A percentile compares a stretch with the other conserved stretches of the same genome.
These are phyloP conservation scores for Sporobolomyces phaffii DNA, from an alignment of 768 basidiomycete species.

Conservation along the genomic window DNA sequence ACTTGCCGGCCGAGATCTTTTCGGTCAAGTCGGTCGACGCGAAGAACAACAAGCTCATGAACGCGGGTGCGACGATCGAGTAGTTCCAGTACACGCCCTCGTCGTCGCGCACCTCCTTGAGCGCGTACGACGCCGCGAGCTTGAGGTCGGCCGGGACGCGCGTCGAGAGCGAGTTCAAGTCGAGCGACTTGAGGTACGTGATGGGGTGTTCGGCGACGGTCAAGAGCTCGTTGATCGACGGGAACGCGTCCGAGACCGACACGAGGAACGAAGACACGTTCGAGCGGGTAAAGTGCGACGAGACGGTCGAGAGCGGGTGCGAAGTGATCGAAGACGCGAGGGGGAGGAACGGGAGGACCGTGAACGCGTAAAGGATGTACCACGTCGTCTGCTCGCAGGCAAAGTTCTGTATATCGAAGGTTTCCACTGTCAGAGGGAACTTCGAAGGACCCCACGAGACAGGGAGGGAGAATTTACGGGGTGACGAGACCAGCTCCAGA, in stretches of 20 bases:
- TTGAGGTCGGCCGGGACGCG: neutral
- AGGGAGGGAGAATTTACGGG: constrained; percentile 50
- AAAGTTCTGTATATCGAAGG: constrained; percentile 55
- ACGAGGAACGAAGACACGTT: neutral
- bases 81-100: constrained; percentile 35
- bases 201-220: constrained; percentile 30
- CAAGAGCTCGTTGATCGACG: constrained; percentile 56
- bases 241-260: neutral
- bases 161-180: constrained; percentile 6
- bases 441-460: too few relatives aligned
- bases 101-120: constrained; percentile 41
- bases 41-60: constrained; percentile 66
- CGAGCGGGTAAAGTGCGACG: neutral
- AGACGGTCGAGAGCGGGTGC: constrained; percentile 26
- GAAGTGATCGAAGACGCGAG: constrained; percentile 18
- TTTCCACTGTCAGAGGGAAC: too few relatives aligned
- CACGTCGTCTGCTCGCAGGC: constrained; percentile 73
- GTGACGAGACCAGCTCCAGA: constrained; percentile 83
- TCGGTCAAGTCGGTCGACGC: constrained; percentile 76
- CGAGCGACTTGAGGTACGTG: constrained; percentile 38
- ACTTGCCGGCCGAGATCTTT: constrained; percentile 67
- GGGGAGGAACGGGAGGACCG: constrained; percentile 29
- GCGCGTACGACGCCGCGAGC: constrained; percentile 32
- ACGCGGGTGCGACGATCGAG: constrained; percentile 55
- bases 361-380: constrained; percentile 29